These are phyloP conservation scores for Nakazawaea wickerhamii DNA, from an alignment of 805 yeast genomes.

Conservation along the genomic window DNA sequence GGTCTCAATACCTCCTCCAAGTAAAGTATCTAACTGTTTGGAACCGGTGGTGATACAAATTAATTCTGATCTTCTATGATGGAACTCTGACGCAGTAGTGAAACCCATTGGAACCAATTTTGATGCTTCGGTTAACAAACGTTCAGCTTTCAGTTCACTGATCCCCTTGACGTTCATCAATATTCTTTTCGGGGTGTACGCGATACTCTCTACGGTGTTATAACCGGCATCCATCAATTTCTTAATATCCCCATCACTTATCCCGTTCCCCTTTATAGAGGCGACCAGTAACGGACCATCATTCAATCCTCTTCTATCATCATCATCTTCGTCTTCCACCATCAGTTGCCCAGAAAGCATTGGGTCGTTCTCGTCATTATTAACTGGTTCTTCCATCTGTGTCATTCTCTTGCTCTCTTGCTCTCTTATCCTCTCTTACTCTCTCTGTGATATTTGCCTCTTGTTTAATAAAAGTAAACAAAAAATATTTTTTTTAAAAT, in stretches of 20 bases:
- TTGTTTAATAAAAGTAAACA: conserved; percentile 4
- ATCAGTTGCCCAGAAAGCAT: too few species aligned
- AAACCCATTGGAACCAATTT: conserved; percentile 92
- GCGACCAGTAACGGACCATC: conserved; percentile 53
- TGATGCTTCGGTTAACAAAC: conserved; percentile 74
- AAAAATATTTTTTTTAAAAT: background rate
- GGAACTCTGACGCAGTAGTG: conserved; percentile 94
- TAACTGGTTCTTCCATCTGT: background rate
- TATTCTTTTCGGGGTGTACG: conserved; percentile 84
- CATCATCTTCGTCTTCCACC: conserved; percentile 30
- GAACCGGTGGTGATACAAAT: conserved; percentile 95
- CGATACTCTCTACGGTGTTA: conserved; percentile 88
- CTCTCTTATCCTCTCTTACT: background rate
- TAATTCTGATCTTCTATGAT: conserved; percentile 81
- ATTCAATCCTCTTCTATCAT: conserved; percentile 34
- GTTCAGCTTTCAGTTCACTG: conserved; percentile 92
- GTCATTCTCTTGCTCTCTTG: conserved; percentile 4
- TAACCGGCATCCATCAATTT: conserved; percentile 79
- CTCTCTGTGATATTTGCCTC: background rate
- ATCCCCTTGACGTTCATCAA: conserved; percentile 81
- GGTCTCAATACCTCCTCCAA: conserved; percentile 97
- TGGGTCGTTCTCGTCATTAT: conserved; percentile 8
- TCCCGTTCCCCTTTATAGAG: conserved; percentile 71
- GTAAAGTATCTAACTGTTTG: conserved; percentile 81
- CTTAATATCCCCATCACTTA: conserved; percentile 68